These are phyloP conservation scores for Cyclotella sp. DNA, from an alignment of 108 stramenopile genomes.

Conservation along the genomic window DNA sequence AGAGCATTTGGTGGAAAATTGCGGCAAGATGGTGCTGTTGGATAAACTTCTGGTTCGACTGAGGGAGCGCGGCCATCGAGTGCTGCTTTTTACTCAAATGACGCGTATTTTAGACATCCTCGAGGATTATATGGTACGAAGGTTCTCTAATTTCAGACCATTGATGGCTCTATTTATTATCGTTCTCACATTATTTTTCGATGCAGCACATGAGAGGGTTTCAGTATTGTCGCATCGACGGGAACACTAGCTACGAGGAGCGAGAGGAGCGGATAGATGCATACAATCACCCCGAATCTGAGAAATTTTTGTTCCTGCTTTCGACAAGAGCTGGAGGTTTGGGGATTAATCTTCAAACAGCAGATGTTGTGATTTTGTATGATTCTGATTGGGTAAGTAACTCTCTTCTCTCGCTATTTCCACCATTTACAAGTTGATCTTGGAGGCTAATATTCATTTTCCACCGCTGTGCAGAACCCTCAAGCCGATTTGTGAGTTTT, in stretches of 20 bases:
- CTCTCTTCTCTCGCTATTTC: not conserved
- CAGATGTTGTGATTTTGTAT: constrained; percentile 38
- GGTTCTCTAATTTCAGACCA: constrained; percentile 11
- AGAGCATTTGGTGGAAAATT: constrained; percentile 88
- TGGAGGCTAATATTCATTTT: constrained; percentile 91
- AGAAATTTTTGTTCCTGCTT: constrained; percentile 91
- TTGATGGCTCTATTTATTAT: not conserved
- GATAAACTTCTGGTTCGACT: constrained; percentile 90
- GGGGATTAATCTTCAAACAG: constrained; percentile 86
- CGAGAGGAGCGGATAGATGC: constrained; percentile 90
- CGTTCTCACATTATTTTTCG: not conserved
- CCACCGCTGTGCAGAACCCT: constrained; percentile 93
- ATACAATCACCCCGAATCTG: constrained; percentile 92
- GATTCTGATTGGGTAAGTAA: constrained; percentile 26
- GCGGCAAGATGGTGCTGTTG: constrained; percentile 85
- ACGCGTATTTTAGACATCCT: constrained; percentile 94
- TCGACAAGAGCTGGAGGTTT: constrained; percentile 94
- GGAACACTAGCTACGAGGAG: constrained; percentile 94
- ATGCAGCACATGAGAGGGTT: constrained; percentile 74
- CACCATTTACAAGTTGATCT: constrained; percentile 17
- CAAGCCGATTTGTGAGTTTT: constrained; percentile 88
- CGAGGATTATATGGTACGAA: constrained; percentile 77
- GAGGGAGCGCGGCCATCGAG: constrained; percentile 87
- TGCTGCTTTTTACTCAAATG: constrained; percentile 98
- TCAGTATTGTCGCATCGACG: constrained; percentile 98